Base-by-base conservation (phyloP, 306 rosid species). In the Comarum palustre region DNA sequence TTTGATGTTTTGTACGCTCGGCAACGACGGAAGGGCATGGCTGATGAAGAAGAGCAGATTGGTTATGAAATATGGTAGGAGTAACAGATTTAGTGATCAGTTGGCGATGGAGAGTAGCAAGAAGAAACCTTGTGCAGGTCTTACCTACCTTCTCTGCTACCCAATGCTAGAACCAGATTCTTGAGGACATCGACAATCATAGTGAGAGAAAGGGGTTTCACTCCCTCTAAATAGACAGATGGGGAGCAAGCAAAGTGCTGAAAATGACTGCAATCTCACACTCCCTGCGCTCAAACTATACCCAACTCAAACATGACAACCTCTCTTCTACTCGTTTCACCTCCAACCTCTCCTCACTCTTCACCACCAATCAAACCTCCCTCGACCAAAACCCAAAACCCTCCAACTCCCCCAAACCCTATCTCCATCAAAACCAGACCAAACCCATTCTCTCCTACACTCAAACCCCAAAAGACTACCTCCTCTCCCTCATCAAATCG, bases 401-500 rank as follows among this genome's bases (percentile, higher is more conserved):
- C 60, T 4, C 24, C 17, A 7, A 13, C n/a, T n/a, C n/a, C n/a
- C n/a, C n/a, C n/a, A n/a, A 69, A 50, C 66, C 48, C 73, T 43
- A 24, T 62, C 77, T 17, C 17, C 68, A 68, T 68, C 67, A 77
- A 48, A 77, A 65, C 63, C 81, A 68, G 41, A 43, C 83, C 9
- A 36, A 46, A 47, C 69, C 68, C 74, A 29, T 73, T 9, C 7
- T 43, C 47, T 52, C 80, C 6, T 45, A n/a, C 19, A 9, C 66
- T 64, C 80, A 48, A 75, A 68, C 38, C 45, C 75, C 59, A 9
- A 74, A 66, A 67, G 73, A 86, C 38, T 74, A 22, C 0, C 55
- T 89, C 14, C 74, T 86, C 79, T 85, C 85, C 41, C 71, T 83
- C 66, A 73, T 93, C 27, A 81, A 87, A 81, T 87, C 86, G 32